Conservation (phyloP, 1,284 basidiomycete genomes). For the Rhodotorula sp. region DNA sequence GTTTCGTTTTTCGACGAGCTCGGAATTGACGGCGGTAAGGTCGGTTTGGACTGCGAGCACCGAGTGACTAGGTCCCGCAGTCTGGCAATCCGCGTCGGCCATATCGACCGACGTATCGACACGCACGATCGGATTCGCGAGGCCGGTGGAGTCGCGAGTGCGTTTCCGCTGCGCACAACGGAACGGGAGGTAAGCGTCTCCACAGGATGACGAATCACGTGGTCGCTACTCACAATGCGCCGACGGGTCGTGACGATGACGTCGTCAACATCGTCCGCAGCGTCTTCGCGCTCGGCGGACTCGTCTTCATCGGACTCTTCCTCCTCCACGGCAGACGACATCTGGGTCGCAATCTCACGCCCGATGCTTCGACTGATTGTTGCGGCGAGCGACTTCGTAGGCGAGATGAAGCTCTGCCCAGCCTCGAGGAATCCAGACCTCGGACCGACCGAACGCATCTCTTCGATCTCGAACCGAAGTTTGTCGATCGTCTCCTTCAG, state of each 20-base stretch:
- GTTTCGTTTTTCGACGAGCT: slow-evolving; percentile 44
- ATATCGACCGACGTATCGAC: slow-evolving; percentile 59
- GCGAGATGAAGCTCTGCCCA: slow-evolving; percentile 1
- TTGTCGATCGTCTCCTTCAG: slow-evolving; percentile 91
- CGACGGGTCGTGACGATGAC: slow-evolving; percentile 51
- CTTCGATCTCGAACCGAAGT: slow-evolving; percentile 84
- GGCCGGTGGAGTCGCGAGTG: slow-evolving; percentile 14
- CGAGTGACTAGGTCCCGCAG: slow-evolving; percentile 53
- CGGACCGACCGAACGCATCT: slow-evolving; percentile 61
- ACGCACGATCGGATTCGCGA: slow-evolving; percentile 40
- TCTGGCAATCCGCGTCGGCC: slow-evolving; percentile 64
- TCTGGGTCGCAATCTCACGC: slow-evolving; percentile 68
- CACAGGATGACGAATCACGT: neutral
- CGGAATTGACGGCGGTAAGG: slow-evolving; percentile 61
- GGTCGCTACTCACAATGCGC: slow-evolving; percentile 45
- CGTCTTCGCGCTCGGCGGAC: slow-evolving; percentile 52
- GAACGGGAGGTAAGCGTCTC: neutral
- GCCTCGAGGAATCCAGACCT: slow-evolving; percentile 53
- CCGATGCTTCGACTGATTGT: slow-evolving; percentile 77
- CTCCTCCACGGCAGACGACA: slow-evolving; percentile 51
- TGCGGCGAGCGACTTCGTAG: slow-evolving; percentile 50
- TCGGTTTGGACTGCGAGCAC: slow-evolving; percentile 63
- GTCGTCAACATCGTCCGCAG: slow-evolving; percentile 49
- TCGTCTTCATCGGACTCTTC: slow-evolving; percentile 46
- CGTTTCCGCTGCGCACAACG: slow-evolving; percentile 29